These are phyloP conservation scores for Teratosphaeria epicoccoides DNA, from an alignment of 2,329 filamentous ascomycete species.

Conservation along the genomic window DNA sequence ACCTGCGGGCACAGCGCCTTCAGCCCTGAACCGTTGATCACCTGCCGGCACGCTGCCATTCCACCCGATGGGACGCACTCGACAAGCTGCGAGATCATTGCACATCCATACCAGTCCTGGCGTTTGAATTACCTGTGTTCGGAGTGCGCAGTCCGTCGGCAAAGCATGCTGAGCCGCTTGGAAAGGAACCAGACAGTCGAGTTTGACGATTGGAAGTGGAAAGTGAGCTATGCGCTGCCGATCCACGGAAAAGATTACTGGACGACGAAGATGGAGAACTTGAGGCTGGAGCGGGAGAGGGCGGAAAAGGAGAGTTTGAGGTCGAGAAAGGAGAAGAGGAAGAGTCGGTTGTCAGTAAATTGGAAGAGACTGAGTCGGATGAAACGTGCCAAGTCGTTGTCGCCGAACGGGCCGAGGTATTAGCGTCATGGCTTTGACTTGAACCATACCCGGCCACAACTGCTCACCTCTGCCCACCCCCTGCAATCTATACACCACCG, in stretches of 20 bases:
- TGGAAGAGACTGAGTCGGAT: slow-evolving; percentile 17
- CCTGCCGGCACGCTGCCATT: slow-evolving; percentile 25
- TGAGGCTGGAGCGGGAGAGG: slow-evolving; percentile 8
- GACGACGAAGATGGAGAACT: slow-evolving; percentile 11
- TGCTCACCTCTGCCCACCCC: not conserved
- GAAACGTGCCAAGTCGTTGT: not conserved
- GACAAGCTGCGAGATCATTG: slow-evolving; percentile 16
- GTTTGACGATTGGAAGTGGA: slow-evolving; percentile 33
- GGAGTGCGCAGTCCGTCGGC: slow-evolving; percentile 21
- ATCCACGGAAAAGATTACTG: slow-evolving; percentile 21
- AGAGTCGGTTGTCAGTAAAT: not conserved
- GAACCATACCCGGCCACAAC: slow-evolving; percentile 11
- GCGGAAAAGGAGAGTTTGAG: slow-evolving; percentile 8
- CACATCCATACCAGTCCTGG: slow-evolving; percentile 29
- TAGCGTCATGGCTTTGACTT: not conserved
- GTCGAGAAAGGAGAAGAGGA: slow-evolving; percentile 2
- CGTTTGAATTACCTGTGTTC: slow-evolving; percentile 26
- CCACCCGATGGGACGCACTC: slow-evolving; percentile 6
- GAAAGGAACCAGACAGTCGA: slow-evolving; percentile 20
- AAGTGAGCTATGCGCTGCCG: slow-evolving; percentile 29
- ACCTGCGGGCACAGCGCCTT: slow-evolving; percentile 33
- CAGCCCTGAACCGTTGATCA: slow-evolving; percentile 24
- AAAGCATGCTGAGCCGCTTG: slow-evolving; percentile 18
- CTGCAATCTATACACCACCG: not conserved
- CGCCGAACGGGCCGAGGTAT: not conserved